Evolutionary conservation across 208 protist genomes (phyloP), one percentile per base, ranked within the genome.

Genomic region (Leptomonas seymouri): DNA sequence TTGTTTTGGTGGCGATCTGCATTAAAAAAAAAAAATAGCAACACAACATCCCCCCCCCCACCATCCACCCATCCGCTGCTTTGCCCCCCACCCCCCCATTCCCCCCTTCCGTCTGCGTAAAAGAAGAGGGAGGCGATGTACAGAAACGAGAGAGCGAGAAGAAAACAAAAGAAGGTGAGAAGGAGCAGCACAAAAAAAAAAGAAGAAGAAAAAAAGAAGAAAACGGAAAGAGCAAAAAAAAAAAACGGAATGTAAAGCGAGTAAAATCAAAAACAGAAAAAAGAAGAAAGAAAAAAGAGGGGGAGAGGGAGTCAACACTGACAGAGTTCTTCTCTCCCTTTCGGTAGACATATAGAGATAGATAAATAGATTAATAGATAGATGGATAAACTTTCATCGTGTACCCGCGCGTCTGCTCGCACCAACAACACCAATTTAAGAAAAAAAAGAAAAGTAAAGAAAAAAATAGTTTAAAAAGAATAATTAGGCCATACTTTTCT

Each of bases 231-330:
- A 18, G 18, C 3, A 4, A 48, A 16, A 48, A 48, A n/a, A 48
- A 48, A 48, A 15, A 5, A 48, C 6, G 18, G 3, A 48, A 48
- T 48, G 18, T n/a, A 48, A 48, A 48, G 44, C 7, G 3, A 48
- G 44, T 21, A 5, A 11, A 53, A 53, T 53, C 4, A 50, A 50
- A 50, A 50, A 50, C 6, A 34, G 39, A 54, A 0, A 34, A 58
- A 48, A 68, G 58, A 63, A 59, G 28, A 60, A 54, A 56, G 36
- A 66, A 56, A 45, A 7, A 36, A 18, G 30, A 53, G 49, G 28
- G 28, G 8, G 51, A 31, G 14, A 7, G 31, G 23, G 42, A 55
- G 3, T 12, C 34, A 39, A 3, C 34, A 12, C 34, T 39, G 34
- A 39, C 34, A 9, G 9, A 3, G 34, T 48, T 67, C 4, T 42